Base-by-base conservation (phyloP, 768 basidiomycete species). In the Pisolithus albus region DNA sequence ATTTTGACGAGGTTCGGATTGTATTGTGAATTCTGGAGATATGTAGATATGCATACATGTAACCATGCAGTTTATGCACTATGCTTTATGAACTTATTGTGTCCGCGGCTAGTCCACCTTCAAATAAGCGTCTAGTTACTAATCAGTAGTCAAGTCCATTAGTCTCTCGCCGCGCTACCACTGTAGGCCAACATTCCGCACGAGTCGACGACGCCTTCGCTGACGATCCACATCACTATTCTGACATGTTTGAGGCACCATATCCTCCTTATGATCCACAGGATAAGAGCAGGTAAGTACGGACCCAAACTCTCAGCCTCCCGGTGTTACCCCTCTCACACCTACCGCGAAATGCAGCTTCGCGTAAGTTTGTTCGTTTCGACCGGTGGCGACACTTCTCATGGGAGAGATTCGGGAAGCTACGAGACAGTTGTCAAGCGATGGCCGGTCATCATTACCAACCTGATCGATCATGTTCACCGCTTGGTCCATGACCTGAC, bases 381-480 rank as follows among this genome's bases (percentile, higher is more conserved):
- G 21, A 4, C 24, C 41, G 4, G 10, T 9, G 15, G 13, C 21
- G 18, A 21, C 41, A 42, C 41, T 4, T 42, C 41, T 42, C 21
- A 42, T 40, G 5, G 19, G 41, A 10, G 11, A 5, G 19, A 24
- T 23, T 24, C 10, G 41, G 19, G 21, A 42, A 42, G 41, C 21
- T 42, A 84, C 59, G 81, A 84, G 53, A 88, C 87, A 0, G 84
- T 89, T 11, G 64, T 82, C 40, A 82, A 77, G 61, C 73, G 86
- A 51, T 88, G 88, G 82, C 84, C 84, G 2, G 74, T 85, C 34
- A 92, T 94, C 56, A 75, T 92, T 43, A 88, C 89, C 0, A 72
- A 70, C 3, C 73, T 89, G 36, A 82, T 92, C 51, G 86, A 90
- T 64, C 78, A 80, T 37, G 60, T 94, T 38, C 77, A 85, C 57